These are phyloP conservation scores for Tetrapisispora nanseiensis DNA, from an alignment of 805 yeast species.

Conservation along the genomic window DNA sequence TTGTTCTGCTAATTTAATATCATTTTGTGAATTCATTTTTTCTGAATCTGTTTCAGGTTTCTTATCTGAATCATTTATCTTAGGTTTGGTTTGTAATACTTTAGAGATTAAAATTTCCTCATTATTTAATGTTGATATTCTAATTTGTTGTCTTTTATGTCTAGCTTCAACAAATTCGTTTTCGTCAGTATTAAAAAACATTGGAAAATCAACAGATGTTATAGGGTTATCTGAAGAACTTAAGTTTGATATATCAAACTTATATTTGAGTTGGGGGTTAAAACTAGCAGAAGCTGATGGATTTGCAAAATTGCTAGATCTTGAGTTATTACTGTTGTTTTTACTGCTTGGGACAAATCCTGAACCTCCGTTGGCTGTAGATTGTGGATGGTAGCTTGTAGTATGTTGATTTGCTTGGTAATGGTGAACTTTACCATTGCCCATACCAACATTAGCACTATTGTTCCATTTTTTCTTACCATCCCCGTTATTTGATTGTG, in stretches of 20 bases:
- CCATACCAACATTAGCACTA: slow-evolving; percentile 2
- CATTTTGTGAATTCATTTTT: not conserved
- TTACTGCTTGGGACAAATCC: not conserved
- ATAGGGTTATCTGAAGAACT: slow-evolving; percentile 1
- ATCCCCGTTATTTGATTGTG: slow-evolving; percentile 9
- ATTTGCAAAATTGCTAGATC: not conserved
- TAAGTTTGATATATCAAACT: slow-evolving; percentile 20
- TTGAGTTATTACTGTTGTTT: not conserved
- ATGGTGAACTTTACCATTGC: slow-evolving; percentile 5
- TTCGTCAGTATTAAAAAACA: slow-evolving; percentile 24
- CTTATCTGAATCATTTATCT: not conserved
- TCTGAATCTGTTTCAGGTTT: not conserved
- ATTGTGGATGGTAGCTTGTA: slow-evolving; percentile 6
- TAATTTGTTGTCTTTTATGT: slow-evolving; percentile 16
- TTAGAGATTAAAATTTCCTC: not conserved
- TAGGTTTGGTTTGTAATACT: not conserved
- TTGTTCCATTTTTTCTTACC: slow-evolving; percentile 21
- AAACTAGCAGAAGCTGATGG: not conserved
- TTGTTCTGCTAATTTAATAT: not conserved
- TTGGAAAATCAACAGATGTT: slow-evolving; percentile 17
- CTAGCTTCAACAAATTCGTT: slow-evolving; percentile 27
- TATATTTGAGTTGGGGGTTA: slow-evolving; percentile 10
- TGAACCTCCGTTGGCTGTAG: not conserved
- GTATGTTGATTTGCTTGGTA: slow-evolving; percentile 13
- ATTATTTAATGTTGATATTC: slow-evolving; percentile 6